Conservation (phyloP, 2,329 filamentous ascomycete species). For the Epichloe amarillans region DNA sequence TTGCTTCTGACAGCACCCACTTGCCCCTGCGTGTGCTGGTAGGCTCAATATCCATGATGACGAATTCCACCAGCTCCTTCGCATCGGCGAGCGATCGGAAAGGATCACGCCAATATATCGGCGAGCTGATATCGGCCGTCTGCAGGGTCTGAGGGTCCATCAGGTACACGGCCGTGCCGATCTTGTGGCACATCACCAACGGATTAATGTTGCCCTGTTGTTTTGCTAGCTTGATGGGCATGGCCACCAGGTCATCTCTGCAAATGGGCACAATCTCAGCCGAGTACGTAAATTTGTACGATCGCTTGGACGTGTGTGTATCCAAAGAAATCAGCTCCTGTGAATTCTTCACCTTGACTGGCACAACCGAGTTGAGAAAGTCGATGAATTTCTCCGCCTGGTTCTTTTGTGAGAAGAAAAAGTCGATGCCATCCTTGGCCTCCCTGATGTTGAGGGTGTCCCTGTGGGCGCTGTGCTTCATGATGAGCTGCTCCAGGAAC, state of each 20-base stretch:
- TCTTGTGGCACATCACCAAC: constrained; percentile 70
- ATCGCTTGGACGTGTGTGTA: constrained; percentile 77
- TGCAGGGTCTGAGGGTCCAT: constrained; percentile 86
- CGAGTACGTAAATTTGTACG: constrained; percentile 90
- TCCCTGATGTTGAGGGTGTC: constrained; percentile 99
- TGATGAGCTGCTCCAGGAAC: constrained; percentile 79
- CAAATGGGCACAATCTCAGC: constrained; percentile 86
- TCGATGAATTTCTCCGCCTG: constrained; percentile 88
- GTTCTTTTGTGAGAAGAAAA: constrained; percentile 82
- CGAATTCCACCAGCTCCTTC: constrained; percentile 77
- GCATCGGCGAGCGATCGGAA: constrained; percentile 77
- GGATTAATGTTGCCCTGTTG: constrained; percentile 79
- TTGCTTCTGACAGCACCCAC: constrained; percentile 75
- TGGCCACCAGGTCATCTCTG: constrained; percentile 90
- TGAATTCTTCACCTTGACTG: constrained; percentile 61
- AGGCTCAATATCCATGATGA: constrained; percentile 87
- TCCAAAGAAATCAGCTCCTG: constrained; percentile 88
- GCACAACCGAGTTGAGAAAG: constrained; percentile 71
- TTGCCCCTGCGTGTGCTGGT: constrained; percentile 63
- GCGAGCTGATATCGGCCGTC: constrained; percentile 69
- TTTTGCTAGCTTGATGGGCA: constrained; percentile 82
- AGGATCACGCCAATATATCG: constrained; percentile 81
- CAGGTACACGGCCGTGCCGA: constrained; percentile 82
- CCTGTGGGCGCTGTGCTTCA: constrained; percentile 83
- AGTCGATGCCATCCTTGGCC: constrained; percentile 88